These are phyloP conservation scores for Nannizziopsis arthrosporioides DNA, from an alignment of 2,329 filamentous ascomycete species.

Conservation along the genomic window DNA sequence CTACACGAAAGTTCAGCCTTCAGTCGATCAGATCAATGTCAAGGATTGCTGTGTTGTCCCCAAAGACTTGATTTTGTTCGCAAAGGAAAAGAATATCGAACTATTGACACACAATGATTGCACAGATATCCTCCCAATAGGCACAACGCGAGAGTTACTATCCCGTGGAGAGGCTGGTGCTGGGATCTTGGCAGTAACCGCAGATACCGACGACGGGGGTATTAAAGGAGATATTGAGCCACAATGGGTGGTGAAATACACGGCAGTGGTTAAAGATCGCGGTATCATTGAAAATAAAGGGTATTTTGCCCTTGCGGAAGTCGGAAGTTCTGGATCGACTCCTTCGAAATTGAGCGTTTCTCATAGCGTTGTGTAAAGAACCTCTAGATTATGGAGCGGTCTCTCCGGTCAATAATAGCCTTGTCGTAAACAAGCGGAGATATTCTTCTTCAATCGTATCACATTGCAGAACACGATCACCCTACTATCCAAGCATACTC, in stretches of 20 bases:
- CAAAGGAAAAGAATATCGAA: conserved; percentile 73
- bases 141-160: conserved; percentile 73
- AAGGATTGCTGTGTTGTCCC: conserved; percentile 94
- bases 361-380: conserved; percentile 3
- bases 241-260: conserved; percentile 95
- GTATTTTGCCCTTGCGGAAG: conserved; percentile 78
- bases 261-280: conserved; percentile 81
- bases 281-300: conserved; percentile 98
- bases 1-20: conserved; percentile 58
- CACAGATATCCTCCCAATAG: conserved; percentile 76
- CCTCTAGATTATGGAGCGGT: conserved; percentile 3
- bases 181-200: conserved; percentile 57
- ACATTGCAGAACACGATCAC: neutral
- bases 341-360: conserved; percentile 12
- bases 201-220: conserved; percentile 41
- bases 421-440: neutral
- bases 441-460: conserved; percentile 7
- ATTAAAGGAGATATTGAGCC: conserved; percentile 69
- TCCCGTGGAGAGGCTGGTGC: conserved; percentile 61
- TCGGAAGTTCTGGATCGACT: conserved; percentile 40
- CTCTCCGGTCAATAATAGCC: no score
- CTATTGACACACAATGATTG: conserved; percentile 89
- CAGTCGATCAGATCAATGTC: conserved; percentile 91
- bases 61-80: conserved; percentile 69
- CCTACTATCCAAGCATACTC: conserved; percentile 77